Base-by-base conservation (phyloP, 1,284 basidiomycete genomes). In the Inonotus obliquus region DNA sequence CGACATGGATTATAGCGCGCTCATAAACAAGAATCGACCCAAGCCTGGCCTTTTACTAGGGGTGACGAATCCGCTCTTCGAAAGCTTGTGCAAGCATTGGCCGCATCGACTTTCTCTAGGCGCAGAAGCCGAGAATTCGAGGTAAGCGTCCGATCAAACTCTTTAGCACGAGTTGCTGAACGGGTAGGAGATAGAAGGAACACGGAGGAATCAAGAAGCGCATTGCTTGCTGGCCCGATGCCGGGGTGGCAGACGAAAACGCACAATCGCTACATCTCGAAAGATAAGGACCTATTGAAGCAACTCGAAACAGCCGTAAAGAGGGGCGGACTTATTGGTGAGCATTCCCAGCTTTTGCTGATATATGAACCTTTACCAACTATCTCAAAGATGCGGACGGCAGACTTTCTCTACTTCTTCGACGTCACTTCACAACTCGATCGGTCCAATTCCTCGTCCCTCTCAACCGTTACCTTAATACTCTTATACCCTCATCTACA, bases 11-110 rank as follows among this genome's bases (percentile, higher is more conserved):
- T 89, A 94, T 67, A 71, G 81, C 0, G 70, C 81, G 0, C 73
- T 98, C 3, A 87, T 96, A 35, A 93, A 92, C 69, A 86, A 88
- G 65, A 85, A 91, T 51, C 86, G 92, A 65, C 96, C 96, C 0
- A 89, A 89, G 68, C 77, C 90, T 0, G 96, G 96, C 0, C 76
- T 94, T 0, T 72, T 98, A 1, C 76, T 98, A 0, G 95, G 96
- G 9, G 93, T 96, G 0, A 98, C 96, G 7, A 99, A 98, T 69
- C 96, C 96, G 0, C 91, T 96, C 70, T 94, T 98, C 67, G 87
- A 92, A 64, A 89, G 89, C 64, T 86, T 88, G 1, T 96, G 94
- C 67, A 80, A 83, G 5, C 93, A 97, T 74, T 98, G 96, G 94
- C 94, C 95, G 1, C 94, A 99, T 73, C 78, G 93, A 0, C 76